Conservation (phyloP, 2,329 filamentous ascomycete species). For the Hymenoscyphus scutula region DNA sequence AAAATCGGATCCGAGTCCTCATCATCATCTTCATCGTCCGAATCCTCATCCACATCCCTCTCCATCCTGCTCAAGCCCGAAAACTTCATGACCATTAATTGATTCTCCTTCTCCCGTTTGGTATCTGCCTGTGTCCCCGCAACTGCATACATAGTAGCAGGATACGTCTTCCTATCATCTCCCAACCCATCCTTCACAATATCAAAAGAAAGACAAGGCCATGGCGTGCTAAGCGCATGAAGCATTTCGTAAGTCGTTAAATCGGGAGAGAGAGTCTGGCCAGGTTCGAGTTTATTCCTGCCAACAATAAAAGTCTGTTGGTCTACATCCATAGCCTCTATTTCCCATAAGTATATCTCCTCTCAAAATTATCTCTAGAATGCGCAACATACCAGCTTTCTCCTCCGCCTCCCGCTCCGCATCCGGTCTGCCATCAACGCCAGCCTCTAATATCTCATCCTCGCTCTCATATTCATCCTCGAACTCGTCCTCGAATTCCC, state of each 20-base stretch:
- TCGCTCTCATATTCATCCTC: conserved; percentile 88
- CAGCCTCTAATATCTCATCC: conserved; percentile 91
- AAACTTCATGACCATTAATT: conserved; percentile 94
- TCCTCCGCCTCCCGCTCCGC: conserved; percentile 91
- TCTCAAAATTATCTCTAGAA: conserved; percentile 8
- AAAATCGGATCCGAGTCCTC: conserved; percentile 80
- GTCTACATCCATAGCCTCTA: conserved; percentile 87
- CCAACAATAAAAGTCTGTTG: conserved; percentile 95
- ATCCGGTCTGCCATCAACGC: conserved; percentile 88
- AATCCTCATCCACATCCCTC: conserved; percentile 61
- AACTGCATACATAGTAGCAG: conserved; percentile 91
- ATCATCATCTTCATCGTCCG: conserved; percentile 71
- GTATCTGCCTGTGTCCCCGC: conserved; percentile 89
- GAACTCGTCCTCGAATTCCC: conserved; percentile 94
- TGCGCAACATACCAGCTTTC: conserved; percentile 55
- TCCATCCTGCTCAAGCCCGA: conserved; percentile 89
- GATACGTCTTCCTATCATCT: conserved; percentile 87
- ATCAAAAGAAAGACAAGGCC: conserved; percentile 97
- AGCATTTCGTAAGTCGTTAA: conserved; percentile 97
- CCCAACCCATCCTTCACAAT: conserved; percentile 83
- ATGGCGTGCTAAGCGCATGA: conserved; percentile 88
- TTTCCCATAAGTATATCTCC: conserved; percentile 46
- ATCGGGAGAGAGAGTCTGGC: conserved; percentile 88
- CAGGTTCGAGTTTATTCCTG: conserved; percentile 83
- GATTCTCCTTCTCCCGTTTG: conserved; percentile 76